Evolutionary conservation across 345 rosid species (phyloP).

Genomic region (Populus euphratica): DNA sequence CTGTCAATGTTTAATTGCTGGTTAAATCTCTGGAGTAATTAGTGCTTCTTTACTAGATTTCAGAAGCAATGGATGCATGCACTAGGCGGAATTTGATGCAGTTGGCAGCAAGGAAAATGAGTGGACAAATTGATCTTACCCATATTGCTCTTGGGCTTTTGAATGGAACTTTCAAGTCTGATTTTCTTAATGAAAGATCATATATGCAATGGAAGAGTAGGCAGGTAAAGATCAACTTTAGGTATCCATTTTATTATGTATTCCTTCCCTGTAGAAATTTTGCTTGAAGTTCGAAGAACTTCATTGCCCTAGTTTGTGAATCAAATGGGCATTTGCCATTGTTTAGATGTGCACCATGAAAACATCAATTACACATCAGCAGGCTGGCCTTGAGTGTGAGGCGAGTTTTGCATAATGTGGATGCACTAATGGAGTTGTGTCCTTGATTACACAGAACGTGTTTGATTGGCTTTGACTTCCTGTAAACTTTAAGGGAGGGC

Average conservation of each 20-base stretch:
- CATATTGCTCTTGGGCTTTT: constrained; percentile 73
- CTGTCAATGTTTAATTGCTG: constrained; percentile 3
- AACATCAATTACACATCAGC: background rate
- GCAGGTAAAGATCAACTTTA: constrained; percentile 48
- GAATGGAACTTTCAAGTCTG: constrained; percentile 75
- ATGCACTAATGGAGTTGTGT: background rate
- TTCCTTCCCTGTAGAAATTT: background rate
- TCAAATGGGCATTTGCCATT: background rate
- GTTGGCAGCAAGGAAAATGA: constrained; percentile 47
- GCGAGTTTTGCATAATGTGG: background rate
- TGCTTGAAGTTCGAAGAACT: background rate
- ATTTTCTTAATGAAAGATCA: constrained; percentile 70
- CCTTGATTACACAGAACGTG: background rate
- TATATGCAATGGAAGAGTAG: constrained; percentile 85
- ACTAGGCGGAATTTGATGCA: constrained; percentile 67
- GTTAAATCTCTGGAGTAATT: constrained; percentile 19
- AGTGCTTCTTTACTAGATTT: constrained; percentile 51
- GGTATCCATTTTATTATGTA: background rate
- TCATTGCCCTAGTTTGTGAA: background rate
- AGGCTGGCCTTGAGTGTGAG: background rate
- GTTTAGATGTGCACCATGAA: background rate
- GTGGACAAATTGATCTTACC: constrained; percentile 72
- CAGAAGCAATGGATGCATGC: constrained; percentile 78
- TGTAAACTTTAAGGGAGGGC: background rate
- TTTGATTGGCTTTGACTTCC: no score